Base-by-base conservation (phyloP, 2,329 filamentous ascomycete species). In the Teratosphaeria viscida region DNA sequence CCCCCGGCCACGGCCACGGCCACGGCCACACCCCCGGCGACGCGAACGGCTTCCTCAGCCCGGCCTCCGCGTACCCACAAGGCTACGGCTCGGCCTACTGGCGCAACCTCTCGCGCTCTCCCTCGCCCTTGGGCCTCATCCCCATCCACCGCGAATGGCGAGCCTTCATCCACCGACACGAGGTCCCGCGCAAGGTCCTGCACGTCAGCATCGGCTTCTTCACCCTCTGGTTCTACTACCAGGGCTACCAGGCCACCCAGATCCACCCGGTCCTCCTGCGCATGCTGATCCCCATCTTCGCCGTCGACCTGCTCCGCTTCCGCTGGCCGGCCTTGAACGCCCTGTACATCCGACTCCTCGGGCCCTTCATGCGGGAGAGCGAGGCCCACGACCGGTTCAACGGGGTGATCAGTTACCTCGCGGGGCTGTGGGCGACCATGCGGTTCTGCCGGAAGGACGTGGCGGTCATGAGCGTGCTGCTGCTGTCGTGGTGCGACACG, bases 201-300 rank as follows among this genome's bases (percentile, higher is more conserved):
- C 94, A 99, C 73, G 90, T 97, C 60, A 96, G 92, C 55, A 99
- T 99, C 71, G 94, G 94, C 58, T 97, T 97, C 77, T 81, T 97
- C 62, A 90, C 92, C 23, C 82, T 96, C 54, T 89, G 87, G 78
- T 82, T 97, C 43, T 99, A 97, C 74, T 80, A 84, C 56, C 84
- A 82, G 29, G 92, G 91, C 59, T 83, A 87, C 5, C 91, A 96
- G 73, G 84, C 89, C 0, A 79, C 78, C 23, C 77, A 86, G 19
- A 92, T 99, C 56, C 87, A 92, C 52, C 92, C 94, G 0, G 90
- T 88, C 70, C 82, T 99, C 52, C 85, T 97, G 73, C 81, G 82
- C 7, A 85, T 86, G 2, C 79, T 99, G 52, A 79, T 97, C 49
- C 94, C 94, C 37, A 94, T 97, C 71, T 86, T 89, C 34, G 82